These are phyloP conservation scores for Ambrosia artemisiifolia DNA, from an alignment of 129 eudicot genomes.

Conservation along the genomic window DNA sequence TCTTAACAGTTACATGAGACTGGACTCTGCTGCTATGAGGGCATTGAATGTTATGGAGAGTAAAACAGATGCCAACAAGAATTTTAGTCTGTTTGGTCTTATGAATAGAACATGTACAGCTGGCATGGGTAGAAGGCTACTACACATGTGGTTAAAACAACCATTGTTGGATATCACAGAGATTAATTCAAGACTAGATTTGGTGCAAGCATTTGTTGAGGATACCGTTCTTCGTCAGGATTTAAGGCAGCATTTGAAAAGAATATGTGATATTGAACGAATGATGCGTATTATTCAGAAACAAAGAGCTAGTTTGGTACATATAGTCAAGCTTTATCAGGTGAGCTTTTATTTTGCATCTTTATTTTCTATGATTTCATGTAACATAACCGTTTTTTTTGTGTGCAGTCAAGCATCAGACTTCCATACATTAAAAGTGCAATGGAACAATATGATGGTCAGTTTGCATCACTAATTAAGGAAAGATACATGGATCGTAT, in stretches of 20 bases:
- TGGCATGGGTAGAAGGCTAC: conserved; percentile 91
- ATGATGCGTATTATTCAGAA: conserved; percentile 62
- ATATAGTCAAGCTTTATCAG: conserved; percentile 95
- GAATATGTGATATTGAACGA: conserved; percentile 87
- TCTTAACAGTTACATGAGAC: conserved; percentile 83
- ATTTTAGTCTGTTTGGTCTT: conserved; percentile 88
- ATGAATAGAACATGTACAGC: conserved; percentile 97
- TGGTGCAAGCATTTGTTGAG: conserved; percentile 95
- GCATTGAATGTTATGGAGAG: conserved; percentile 98
- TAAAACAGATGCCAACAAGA: conserved; percentile 90
- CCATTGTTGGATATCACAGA: conserved; percentile 77
- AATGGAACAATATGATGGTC: conserved; percentile 76
- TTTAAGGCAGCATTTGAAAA: conserved; percentile 84
- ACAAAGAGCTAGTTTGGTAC: conserved; percentile 62
- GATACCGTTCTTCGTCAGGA: conserved; percentile 84
- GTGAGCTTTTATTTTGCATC: conserved; percentile 26
- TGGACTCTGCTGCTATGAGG: conserved; percentile 97
- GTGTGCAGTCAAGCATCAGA: conserved; percentile 83
- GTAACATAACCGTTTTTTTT: neutral
- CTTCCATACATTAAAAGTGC: conserved; percentile 77
- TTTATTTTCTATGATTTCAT: neutral
- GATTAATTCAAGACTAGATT: conserved; percentile 71
- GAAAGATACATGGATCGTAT: conserved; percentile 58
- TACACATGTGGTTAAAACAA: conserved; percentile 95
- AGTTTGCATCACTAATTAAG: conserved; percentile 62